Evolutionary conservation across 108 stramenopile species (phyloP), one percentile per base, ranked within the genome.

Genomic region (Skeletonema potamos): DNA sequence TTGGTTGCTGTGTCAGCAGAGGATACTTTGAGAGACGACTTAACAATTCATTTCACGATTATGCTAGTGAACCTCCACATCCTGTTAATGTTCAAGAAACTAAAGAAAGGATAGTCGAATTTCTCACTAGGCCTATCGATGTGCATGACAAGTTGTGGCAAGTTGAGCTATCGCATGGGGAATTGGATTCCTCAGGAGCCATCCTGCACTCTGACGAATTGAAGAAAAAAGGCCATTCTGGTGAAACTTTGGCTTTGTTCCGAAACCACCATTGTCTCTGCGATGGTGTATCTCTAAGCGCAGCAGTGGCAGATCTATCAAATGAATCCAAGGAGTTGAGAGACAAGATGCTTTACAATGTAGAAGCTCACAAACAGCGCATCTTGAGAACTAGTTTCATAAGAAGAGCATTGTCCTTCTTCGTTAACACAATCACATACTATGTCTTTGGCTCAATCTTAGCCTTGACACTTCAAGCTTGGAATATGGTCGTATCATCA

Each of bases 211-310:
- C 27, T 12, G 26, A 39, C 8, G 62, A 73, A 27, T 28, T 51
- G 63, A 28, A 51, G 6, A 4, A 1, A 3, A 30, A 64, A 8
- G 56, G 46, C 32, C 68, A 65, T 33, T 30, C 68, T 12, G 8
- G 43, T 18, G 74, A 74, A 34, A 69, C 67, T 27, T 13, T 74
- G 6, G 58, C 46, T 12, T 34, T 77, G 20, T 77, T 71, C 34
- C 46, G 70, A 5, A 54, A 46, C 4, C 76, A 77, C 26, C 76
- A 77, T 43, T 29, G 27, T 11, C 29, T 77, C 6, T 63, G 70
- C 4, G 76, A 77, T 72, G 76, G 76, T 33, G 76, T 77, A 18
- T 65, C 63, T 9, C 15, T 77, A 51, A 39, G 51, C 12, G 48
- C 68, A 3, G 70, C 58, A 17, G 29, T 77, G 9, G 39, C 54